Conservation (phyloP, 768 basidiomycete species). For the Lactarius sanguifluus region DNA sequence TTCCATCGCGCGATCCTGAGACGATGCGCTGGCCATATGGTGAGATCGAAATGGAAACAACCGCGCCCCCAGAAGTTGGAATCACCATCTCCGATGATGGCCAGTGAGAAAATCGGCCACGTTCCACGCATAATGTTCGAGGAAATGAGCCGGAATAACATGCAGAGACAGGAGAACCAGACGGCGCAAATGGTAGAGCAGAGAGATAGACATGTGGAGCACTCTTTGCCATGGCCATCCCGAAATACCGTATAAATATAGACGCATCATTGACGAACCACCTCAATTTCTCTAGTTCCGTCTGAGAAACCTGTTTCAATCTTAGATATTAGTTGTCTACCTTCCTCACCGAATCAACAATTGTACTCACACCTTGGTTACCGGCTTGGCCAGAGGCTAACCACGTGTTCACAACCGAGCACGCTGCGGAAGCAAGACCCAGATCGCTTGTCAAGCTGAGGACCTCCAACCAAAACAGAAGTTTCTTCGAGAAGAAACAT, state of each 20-base stretch:
- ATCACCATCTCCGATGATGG: not conserved
- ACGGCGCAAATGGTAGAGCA: not conserved
- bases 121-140: not conserved
- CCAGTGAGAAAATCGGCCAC: not conserved
- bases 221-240: not conserved
- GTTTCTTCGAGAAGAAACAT: not conserved
- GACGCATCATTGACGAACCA: not conserved
- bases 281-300: not conserved
- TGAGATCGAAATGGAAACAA: not conserved
- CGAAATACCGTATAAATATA: not conserved
- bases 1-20: too few relatives aligned
- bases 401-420: not conserved
- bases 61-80: not conserved
- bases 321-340: not conserved
- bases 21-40: too few relatives aligned
- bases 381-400: not conserved
- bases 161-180: not conserved
- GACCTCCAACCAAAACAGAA: constrained; percentile 9
- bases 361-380: not conserved
- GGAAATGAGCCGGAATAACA: not conserved
- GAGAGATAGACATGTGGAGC: not conserved
- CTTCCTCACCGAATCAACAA: not conserved
- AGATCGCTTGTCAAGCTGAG: not conserved
- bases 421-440: not conserved
- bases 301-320: not conserved